Evolutionary conservation across 495 filamentous ascomycete genomes (phyloP), one percentile per base, ranked within the genome.

Genomic region (Podospora pseudocomata): DNA sequence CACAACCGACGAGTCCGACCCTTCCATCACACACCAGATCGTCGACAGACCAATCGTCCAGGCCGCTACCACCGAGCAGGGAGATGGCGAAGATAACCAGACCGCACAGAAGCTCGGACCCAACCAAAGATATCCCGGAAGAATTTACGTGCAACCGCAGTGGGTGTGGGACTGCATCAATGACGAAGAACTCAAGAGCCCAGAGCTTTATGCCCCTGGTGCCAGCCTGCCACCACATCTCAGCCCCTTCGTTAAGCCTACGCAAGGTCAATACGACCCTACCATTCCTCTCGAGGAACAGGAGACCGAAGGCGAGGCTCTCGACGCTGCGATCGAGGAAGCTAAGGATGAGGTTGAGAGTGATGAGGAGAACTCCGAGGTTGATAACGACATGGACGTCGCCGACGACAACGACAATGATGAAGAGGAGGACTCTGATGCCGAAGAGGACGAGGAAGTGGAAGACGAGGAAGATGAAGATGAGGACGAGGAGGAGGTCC

Each of bases 101-200:
- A 86, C 82, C 70, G 75, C 75, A 59, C 82, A 81, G 74, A 82
- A 78, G 72, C 80, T 86, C 72, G 86, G 65, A 70, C 82, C 73
- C 28, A 82, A 83, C 74, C 85, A 87, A 67, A 86, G 94, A 44
- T 88, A 97, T 68, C 93, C 94, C 7, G 94, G 93, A 27, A 84
- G 95, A 60, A 93, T 89, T 59, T 98, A 98, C 71, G 78, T 99
- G 61, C 95, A 99, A 80, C 95, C 95, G 23, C 95, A 99, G 76
- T 99, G 96, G 93, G 86, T 99, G 16, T 99, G 95, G 95, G 95
- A 99, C 70, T 92, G 91, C 74, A 80, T 97, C 71, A 99, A 99
- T 78, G 88, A 91, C 28, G 92, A 92, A 55, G 91, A 92, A 77
- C 80, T 99, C 53, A 89, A 97, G 70, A 85, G 91, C 53, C 89